Evolutionary conservation across 352 stramenopile species (phyloP), one percentile per base, ranked within the genome.

Genomic region (Aphanomyces invadans): DNA sequence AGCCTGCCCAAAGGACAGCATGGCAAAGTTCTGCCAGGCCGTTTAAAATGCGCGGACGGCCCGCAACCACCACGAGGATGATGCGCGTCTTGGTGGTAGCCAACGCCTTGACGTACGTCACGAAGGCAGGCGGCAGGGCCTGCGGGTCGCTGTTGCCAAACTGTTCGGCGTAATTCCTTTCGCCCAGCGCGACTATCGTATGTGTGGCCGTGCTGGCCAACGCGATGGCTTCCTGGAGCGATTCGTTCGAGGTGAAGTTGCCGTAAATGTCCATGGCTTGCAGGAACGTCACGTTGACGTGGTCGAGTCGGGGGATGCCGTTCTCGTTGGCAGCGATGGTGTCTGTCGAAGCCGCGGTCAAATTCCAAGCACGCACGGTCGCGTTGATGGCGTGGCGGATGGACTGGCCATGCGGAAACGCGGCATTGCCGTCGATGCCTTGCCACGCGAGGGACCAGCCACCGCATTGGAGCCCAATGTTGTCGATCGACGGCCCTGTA

Each of bases 401-500:
- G 9, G 81, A 82, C 21, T 85, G 65, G 1, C 85, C 85, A 39
- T 92, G 81, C 4, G 79, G 80, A 62, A 84, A 80, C 67, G 86
- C 68, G 3, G 39, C 70, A 0, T 81, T 80, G 4, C 81, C 81
- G 61, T 93, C 92, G 56, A 89, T 91, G 2, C 86, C 89, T 74
- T 95, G 88, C 89, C 89, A 97, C 31, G 86, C 75, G 51, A 95
- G 73, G 0, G 84, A 85, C 89, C 89, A 97, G 21, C 82, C 82
- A 28, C 82, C 80, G 33, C 80, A 90, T 52, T 83, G 73, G 49
- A 80, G 79, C 0, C 78, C 82, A 38, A 84, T 87, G 74, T 88
- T 87, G 70, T 89, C 65, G 3, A 80, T 78, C 21, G 78, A 71
- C 12, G 76, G 80, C 0, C 82, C 82, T 0, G 82, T 90, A 31